Conservation (phyloP, 805 yeast genomes). For the Schwanniomyces occidentalis region DNA sequence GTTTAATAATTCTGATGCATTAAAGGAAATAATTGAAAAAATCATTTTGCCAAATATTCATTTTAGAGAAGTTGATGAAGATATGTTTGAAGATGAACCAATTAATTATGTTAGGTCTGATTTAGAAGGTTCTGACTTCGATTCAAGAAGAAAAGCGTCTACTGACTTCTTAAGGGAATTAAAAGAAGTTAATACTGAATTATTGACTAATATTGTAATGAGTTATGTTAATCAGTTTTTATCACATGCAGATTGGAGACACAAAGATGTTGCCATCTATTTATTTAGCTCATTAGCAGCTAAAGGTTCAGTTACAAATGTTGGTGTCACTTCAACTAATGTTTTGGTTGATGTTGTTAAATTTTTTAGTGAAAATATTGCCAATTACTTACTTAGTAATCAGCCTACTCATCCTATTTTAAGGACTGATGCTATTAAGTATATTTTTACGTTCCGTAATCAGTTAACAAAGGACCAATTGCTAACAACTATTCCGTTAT, state of each 20-base stretch:
- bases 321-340: constrained; percentile 88
- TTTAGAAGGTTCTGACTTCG: constrained; percentile 92
- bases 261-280: constrained; percentile 83
- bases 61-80: constrained; percentile 86
- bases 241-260: constrained; percentile 66
- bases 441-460: constrained; percentile 84
- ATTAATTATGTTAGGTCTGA: constrained; percentile 90
- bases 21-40: constrained; percentile 76
- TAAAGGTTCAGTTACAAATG: constrained; percentile 81
- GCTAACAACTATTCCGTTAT: constrained; percentile 72
- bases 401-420: constrained; percentile 67
- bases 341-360: constrained; percentile 80
- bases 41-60: constrained; percentile 87
- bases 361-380: constrained; percentile 79
- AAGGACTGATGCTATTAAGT: constrained; percentile 90
- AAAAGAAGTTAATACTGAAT: constrained; percentile 71
- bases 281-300: constrained; percentile 88
- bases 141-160: constrained; percentile 89
- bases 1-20: constrained; percentile 56
- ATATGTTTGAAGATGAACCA: constrained; percentile 95
- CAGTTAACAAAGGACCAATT: constrained; percentile 88
- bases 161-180: constrained; percentile 88
- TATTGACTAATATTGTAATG: constrained; percentile 75
- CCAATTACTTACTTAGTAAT: constrained; percentile 68
- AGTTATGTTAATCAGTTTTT: constrained; percentile 69